Base-by-base conservation (phyloP, 352 stramenopile genomes). In the Hyphochytrium catenoides region DNA sequence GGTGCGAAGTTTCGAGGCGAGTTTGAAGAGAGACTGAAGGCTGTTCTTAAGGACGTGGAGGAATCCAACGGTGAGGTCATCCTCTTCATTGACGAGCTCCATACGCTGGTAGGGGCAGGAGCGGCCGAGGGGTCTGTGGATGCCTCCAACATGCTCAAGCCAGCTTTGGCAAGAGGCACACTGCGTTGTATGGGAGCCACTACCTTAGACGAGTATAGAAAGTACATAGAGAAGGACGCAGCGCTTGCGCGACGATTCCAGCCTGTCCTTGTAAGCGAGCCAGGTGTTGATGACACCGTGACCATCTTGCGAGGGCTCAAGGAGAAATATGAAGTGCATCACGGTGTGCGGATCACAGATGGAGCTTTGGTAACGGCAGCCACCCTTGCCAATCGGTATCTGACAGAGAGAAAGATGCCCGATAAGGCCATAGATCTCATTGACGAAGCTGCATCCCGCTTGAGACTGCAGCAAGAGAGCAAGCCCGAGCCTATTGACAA, bases 1-100 rank as follows among this genome's bases (percentile, higher is more conserved):
- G 88, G 86, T 29, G 82, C 88, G 12, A 94, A 88, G 39, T 94
- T 93, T 51, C 60, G 75, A 16, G 84, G 85, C 30, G 83, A 95
- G 51, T 97, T 97, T 47, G 88, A 97, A 63, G 86, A 97, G 56
- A 60, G 86, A 21, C 55, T 97, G 2, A 95, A 96, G 52, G 70
- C 71, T 12, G 81, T 96, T 23, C 49, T 95, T 9, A 85, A 93
- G 49, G 78, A 95, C 43, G 84, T 95, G 20, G 75, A 90, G 29
- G 70, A 88, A 25, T 87, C 64, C 48, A 64, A 91, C n/a, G 87
- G 87, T 14, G 63, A 93, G 27, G 72, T 95, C 11, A 82, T 95
- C 43, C 42, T 94, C 12, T 96, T 96, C 41, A 95, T 96, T 44
- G 86, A 96, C 52, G 84, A 94, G 52, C 62, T 94, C 36, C 81